Base-by-base conservation (phyloP, 164 flowering plant species). In the Dillenia turbinata region DNA sequence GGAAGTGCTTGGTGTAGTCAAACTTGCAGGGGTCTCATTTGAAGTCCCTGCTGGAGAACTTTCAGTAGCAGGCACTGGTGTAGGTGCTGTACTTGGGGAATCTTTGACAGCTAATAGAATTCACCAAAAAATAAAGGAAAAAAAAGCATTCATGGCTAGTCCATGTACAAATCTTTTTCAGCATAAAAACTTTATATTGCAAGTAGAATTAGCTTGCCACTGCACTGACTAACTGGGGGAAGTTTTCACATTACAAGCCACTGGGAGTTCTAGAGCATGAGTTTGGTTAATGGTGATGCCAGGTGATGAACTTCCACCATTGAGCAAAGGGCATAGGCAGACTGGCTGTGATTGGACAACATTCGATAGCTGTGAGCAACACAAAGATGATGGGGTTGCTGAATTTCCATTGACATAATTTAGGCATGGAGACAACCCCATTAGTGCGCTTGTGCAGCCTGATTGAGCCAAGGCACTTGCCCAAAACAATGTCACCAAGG, bases 201-300 rank as follows among this genome's bases (percentile, higher is more conserved):
- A 33, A 33, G 40, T 33, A 33, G 40, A 4, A 33, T 5, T 33
- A 33, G 7, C 66, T 66, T 66, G 79, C 88, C 79, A 16, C 70
- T 71, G 60, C 89, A 81, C 46, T 51, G 55, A 63, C 78, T 77
- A 26, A 64, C 66, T 11, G 84, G 77, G 1, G 89, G 89, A 69
- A 69, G 86, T 84, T 56, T 79, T 71, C n/a, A 84, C 80, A 22
- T 73, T 69, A 68, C 89, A 84, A n/a, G 70, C 74, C 33, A 52
- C 66, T 3, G 89, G 89, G 10, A 84, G 75, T 11, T 69, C 70
- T 1, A 84, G 64, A 17, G 86, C 84, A 0, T 62, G 79, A 9
- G 81, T 78, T 47, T 67, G 78, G 52, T 81, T 82, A 14, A 84
- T 66, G 10, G 44, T 53, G 10, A 81, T 15, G 10, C 88, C 88